phyloP scores from a whole-genome alignment of 345 rosid species.

The Lumnitzera littorea region DNA sequence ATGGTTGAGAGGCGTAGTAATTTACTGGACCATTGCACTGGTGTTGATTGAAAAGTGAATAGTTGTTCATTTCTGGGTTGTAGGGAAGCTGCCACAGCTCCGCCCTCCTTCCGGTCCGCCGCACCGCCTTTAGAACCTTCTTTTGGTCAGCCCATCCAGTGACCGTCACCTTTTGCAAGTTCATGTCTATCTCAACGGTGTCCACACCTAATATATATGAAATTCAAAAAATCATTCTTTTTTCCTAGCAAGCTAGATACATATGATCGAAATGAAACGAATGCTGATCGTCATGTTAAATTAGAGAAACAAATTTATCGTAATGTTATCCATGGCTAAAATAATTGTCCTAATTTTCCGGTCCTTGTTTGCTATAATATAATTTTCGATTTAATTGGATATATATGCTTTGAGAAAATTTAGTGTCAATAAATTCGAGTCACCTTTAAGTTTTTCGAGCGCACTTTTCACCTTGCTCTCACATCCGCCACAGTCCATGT shows the following conservation, averaged over 20 bases:
- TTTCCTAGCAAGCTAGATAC: no score
- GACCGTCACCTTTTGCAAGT: constrained; percentile 69
- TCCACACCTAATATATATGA: constrained; percentile 49
- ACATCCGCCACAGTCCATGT: constrained; percentile 84
- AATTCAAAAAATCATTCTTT: no score
- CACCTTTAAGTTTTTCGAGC: constrained; percentile 69
- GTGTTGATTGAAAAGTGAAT: constrained; percentile 30
- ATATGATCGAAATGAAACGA: background rate
- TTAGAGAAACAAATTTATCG: background rate
- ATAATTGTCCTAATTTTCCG: no score
- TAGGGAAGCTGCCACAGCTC: constrained; percentile 87
- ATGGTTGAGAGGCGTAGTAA: constrained; percentile 42
- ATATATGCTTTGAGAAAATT: background rate
- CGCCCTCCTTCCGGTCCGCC: constrained; percentile 69
- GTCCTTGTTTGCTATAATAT: no score
- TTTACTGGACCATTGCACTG: constrained; percentile 52
- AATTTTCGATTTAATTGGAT: background rate
- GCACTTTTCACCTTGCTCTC: constrained; percentile 54
- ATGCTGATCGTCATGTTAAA: constrained; percentile 1
- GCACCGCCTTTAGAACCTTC: constrained; percentile 59
- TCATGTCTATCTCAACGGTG: constrained; percentile 61
- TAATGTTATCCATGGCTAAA: background rate
- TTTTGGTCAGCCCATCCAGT: constrained; percentile 78
- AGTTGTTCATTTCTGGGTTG: constrained; percentile 38
- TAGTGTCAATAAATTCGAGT: background rate